Evolutionary conservation across 345 rosid genomes (phyloP), one percentile per base, ranked within the genome.

Genomic region (Fremontodendron californicum): DNA sequence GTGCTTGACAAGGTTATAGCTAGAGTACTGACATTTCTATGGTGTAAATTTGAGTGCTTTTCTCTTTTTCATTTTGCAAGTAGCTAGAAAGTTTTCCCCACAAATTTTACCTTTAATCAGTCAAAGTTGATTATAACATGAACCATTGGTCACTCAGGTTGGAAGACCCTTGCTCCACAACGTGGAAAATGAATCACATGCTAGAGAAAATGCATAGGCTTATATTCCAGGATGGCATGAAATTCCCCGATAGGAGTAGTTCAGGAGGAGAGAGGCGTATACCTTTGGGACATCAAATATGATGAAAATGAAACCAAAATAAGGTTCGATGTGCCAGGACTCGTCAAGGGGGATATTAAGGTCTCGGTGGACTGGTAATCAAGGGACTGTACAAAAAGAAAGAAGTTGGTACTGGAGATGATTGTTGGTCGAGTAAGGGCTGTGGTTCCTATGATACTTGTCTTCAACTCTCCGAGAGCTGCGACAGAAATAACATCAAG

Each of bases 301-400:
- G 95, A 88, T 6, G 95, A 92, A 57, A 64, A 83, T 1, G 97
- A 90, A 84, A 84, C 89, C 81, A 89, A 81, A 84, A 84, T 92
- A 90, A 85, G 96, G 72, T 89, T 92, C 25, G 97, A 92, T 87
- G 76, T 93, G 95, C 97, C 97, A 0, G 94, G 95, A 12, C 86
- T 93, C 6, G 75, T 89, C 9, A 92, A 85, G 37, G 97, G 88
- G 42, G 94, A 93, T 0, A 93, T 93, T 2, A 87, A 81, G 80
- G 87, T 91, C 5, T 88, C 87, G 0, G 79, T 90, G 0, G 93
- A 88, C 88, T 91, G 42, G 83, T 87, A 0, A 88, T 93, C 29
- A 89, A 57, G 64, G 98, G 93, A 79, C 88, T 89, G 62, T 87
- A 82, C 49, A 91, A 82, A 83, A 85, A 82, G 67, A 87, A 89